Evolutionary conservation across 2,329 filamentous ascomycete genomes (phyloP).

Genomic region (Stemphylium beticola): DNA sequence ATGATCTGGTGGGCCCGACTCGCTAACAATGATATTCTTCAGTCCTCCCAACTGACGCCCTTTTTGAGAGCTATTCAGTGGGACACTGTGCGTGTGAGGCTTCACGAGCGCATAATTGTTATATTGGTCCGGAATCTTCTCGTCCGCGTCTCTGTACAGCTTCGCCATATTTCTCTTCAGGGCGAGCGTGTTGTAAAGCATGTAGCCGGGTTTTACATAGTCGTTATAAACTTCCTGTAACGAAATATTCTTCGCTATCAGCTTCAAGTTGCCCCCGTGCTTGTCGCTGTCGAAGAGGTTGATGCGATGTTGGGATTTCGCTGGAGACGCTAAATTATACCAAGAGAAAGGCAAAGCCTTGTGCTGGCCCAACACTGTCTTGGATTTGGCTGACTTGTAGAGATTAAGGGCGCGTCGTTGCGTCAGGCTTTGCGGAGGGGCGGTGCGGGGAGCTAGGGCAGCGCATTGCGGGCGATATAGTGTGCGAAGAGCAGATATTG

Average conservation of each 20-base stretch:
- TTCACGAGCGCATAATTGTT: slow-evolving; percentile 20
- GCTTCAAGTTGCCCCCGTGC: neutral
- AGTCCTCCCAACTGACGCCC: slow-evolving; percentile 19
- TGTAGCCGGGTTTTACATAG: slow-evolving; percentile 26
- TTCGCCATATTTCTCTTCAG: slow-evolving; percentile 11
- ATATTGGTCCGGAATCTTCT: neutral
- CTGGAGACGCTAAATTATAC: slow-evolving; percentile 17
- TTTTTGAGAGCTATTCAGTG: neutral
- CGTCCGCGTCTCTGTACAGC: neutral
- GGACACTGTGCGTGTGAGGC: slow-evolving; percentile 3
- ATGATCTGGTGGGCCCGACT: slow-evolving; percentile 18
- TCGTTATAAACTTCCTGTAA: slow-evolving; percentile 28
- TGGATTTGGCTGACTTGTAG: slow-evolving; percentile 36
- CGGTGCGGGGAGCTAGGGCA: neutral
- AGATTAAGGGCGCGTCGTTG: slow-evolving; percentile 34
- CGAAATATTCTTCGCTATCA: slow-evolving; percentile 22
- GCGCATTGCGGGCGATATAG: slow-evolving; percentile 23
- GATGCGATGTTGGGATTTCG: slow-evolving; percentile 24
- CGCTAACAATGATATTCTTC: slow-evolving; percentile 25
- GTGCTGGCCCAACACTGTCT: slow-evolving; percentile 33
- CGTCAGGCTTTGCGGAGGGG: slow-evolving; percentile 21
- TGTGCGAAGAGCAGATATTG: slow-evolving; percentile 17
- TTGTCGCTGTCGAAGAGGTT: slow-evolving; percentile 17
- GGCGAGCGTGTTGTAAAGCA: slow-evolving; percentile 20
- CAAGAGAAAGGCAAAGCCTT: slow-evolving; percentile 27